Evolutionary conservation across 2,329 filamentous ascomycete genomes (phyloP), one percentile per base, ranked within the genome.

Genomic region (Rugonectria rugulosa): DNA sequence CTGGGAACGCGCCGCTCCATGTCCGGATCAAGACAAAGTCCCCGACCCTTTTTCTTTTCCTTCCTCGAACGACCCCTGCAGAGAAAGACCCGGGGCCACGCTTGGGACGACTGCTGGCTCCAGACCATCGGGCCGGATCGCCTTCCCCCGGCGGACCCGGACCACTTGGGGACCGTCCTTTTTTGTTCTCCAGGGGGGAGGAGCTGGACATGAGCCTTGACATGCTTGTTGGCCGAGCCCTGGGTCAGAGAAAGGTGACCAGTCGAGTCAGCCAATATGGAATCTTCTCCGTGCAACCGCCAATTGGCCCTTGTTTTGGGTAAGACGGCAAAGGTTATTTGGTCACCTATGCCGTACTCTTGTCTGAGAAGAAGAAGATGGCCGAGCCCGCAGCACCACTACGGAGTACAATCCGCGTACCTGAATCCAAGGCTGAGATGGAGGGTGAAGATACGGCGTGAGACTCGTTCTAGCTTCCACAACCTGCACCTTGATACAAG

Each of bases 61-160:
- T 26, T 55, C 56, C 53, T 48, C 47, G 52, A 54, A 15, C 5
- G 14, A 17, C 32, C 14, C n/a, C 32, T 27, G 11, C 26, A 6
- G 17, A 5, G 11, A 19, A 12, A 20, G 17, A 17, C 29, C 29
- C n/a, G 29, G 53, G 59, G 45, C 63, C 34, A 61, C 51, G 62
- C 62, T 57, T 56, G 51, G 62, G 61, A 67, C 61, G 56, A 59
- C 53, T 44, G 53, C 58, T 60, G 64, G 64, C 61, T 64, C 61
- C 48, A 53, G 59, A 63, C 45, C 62, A 66, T 66, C 64, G 64
- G 64, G 55, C 64, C 64, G 64, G 64, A 66, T 67, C 64, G 62
- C 47, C 62, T 67, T 67, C 64, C 64, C 59, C 64, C 57, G 61
- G 61, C 60, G 53, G 56, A 43, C 53, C 62, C 62, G 55, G 57